Conservation (phyloP, 139 green algal species). For the Chlorella ohadii region DNA sequence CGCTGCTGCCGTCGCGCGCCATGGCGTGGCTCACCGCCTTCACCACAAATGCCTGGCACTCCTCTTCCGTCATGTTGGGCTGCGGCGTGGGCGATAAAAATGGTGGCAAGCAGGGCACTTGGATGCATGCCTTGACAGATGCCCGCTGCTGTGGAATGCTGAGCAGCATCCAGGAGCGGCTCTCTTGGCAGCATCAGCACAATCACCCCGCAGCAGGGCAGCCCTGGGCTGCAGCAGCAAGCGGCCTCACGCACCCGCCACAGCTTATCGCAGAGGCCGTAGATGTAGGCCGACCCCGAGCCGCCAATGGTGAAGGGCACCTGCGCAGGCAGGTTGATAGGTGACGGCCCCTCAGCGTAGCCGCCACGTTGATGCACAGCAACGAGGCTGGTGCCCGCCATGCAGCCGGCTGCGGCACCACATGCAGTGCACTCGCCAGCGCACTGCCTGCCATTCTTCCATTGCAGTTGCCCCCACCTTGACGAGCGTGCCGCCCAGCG, state of each 20-base stretch:
- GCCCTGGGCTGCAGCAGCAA: too few species aligned
- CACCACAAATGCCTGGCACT: conserved; percentile 84
- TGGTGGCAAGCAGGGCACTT: too few species aligned
- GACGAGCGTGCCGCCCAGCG: conserved; percentile 86
- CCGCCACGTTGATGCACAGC: too few species aligned
- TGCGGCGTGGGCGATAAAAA: not conserved
- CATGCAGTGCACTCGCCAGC: too few species aligned
- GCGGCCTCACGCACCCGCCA: conserved; percentile 52
- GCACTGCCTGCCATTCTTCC: too few species aligned
- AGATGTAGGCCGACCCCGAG: conserved; percentile 91
- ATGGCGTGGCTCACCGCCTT: conserved; percentile 85
- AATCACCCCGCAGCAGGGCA: too few species aligned
- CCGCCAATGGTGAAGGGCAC: conserved; percentile 83
- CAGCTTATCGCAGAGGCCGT: conserved; percentile 81
- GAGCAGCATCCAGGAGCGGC: too few species aligned
- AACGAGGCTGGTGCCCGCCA: too few species aligned
- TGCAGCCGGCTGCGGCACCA: too few species aligned
- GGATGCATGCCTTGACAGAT: not conserved
- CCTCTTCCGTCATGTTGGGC: conserved; percentile 77
- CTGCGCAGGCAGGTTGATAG: not conserved
- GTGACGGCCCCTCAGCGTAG: too few species aligned
- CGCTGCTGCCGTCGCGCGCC: conserved; percentile 80
- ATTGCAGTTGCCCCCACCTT: conserved; percentile 26
- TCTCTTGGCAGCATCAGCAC: too few species aligned
- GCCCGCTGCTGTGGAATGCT: not conserved